Evolutionary conservation across 345 rosid species (phyloP).

Genomic region (Ailanthus altissimus): DNA sequence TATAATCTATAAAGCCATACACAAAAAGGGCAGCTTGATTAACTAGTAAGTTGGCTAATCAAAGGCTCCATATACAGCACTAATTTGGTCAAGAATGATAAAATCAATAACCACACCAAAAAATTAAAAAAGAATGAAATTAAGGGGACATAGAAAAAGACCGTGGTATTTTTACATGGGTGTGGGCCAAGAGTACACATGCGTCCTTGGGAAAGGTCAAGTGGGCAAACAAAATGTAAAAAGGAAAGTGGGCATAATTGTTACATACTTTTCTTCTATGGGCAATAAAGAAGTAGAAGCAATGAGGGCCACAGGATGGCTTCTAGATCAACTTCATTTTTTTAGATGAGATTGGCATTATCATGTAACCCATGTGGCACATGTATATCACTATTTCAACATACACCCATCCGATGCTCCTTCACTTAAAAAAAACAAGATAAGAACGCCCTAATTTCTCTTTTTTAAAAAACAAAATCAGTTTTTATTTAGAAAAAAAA

Average conservation of each 20-base stretch:
- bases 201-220: slow-evolving; percentile 1
- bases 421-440: not conserved
- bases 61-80: not conserved
- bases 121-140: too few relatives aligned
- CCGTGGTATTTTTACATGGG: not conserved
- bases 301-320: slow-evolving; percentile 11
- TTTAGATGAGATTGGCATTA: not conserved
- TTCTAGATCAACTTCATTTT: slow-evolving; percentile 7
- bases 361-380: slow-evolving; percentile 22
- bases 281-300: not conserved
- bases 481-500: too few relatives aligned
- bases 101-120: not conserved
- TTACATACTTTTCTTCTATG: not conserved
- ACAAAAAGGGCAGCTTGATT: not conserved
- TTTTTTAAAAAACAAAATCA: too few relatives aligned
- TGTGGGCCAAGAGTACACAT: slow-evolving; percentile 21
- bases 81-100: not conserved
- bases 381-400: slow-evolving; percentile 5
- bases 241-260: not conserved
- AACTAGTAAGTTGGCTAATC: not conserved
- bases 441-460: too few relatives aligned
- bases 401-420: not conserved
- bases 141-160: too few relatives aligned
- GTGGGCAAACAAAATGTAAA: not conserved
- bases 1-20: slow-evolving; percentile 10